Percentiles rank a stretch among this genome's conserved stretches.
Evolutionary conservation across 805 yeast species (phyloP).

Genomic region (Wickerhamiella vanderwaltii): DNA sequence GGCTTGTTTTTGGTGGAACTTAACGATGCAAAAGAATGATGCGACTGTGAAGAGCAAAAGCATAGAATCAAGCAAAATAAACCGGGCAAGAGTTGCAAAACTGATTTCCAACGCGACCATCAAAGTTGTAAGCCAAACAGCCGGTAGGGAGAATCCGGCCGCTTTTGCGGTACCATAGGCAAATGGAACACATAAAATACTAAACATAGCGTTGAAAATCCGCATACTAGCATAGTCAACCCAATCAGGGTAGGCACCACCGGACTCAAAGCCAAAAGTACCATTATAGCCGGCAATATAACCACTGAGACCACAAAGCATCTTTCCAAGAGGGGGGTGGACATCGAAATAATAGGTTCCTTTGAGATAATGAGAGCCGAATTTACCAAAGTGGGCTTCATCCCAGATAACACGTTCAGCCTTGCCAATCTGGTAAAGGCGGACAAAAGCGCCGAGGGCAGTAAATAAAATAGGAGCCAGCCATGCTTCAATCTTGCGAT

Average conservation of each 20-base stretch:
- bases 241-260: constrained; percentile 64
- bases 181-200: constrained; percentile 70
- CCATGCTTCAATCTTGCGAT: constrained; percentile 25
- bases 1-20: constrained; percentile 58
- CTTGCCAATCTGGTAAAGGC: constrained; percentile 63
- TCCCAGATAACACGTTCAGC: constrained; percentile 59
- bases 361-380: constrained; percentile 51
- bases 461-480: constrained; percentile 49
- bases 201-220: constrained; percentile 66
- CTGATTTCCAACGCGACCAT: constrained; percentile 63
- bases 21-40: constrained; percentile 65
- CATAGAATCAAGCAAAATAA: constrained; percentile 86
- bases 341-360: constrained; percentile 90
- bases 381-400: constrained; percentile 40
- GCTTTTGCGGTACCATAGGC: constrained; percentile 79
- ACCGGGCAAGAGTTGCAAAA: constrained; percentile 82
- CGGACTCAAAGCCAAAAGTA: constrained; percentile 79
- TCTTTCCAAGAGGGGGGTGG: constrained; percentile 96
- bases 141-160: constrained; percentile 62
- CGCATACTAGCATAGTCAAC: constrained; percentile 77
- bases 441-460: constrained; percentile 50
- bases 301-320: constrained; percentile 83
- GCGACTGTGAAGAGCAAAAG: constrained; percentile 71
- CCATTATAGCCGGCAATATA: constrained; percentile 85
- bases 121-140: constrained; percentile 41